Evolutionary conservation across 2,329 filamentous ascomycete genomes (phyloP).

Genomic region (Diaporthe citriasiana): DNA sequence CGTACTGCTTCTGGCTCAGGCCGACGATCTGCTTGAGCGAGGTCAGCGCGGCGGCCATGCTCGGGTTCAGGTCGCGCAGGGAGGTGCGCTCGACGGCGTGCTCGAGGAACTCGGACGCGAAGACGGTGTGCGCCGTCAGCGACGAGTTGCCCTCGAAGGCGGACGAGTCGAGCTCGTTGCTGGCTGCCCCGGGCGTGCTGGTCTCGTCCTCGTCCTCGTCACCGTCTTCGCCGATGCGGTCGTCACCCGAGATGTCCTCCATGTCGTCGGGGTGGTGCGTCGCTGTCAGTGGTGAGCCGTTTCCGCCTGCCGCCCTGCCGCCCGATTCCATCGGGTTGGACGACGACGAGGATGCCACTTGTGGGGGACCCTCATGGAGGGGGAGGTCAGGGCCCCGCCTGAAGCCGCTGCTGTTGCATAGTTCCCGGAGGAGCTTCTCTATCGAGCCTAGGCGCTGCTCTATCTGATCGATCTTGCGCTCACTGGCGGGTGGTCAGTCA

Average conservation of each 20-base stretch:
- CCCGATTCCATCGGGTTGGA: constrained; percentile 20
- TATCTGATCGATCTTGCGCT: constrained; percentile 67
- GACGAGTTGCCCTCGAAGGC: constrained; percentile 64
- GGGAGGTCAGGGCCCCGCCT: constrained; percentile 34
- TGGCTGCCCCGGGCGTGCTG: constrained; percentile 29
- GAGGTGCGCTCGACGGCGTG: constrained; percentile 64
- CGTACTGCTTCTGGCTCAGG: constrained; percentile 49
- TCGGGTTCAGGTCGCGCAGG: constrained; percentile 60
- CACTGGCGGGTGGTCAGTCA: constrained; percentile 53
- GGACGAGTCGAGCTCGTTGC: constrained; percentile 53
- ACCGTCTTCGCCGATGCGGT: constrained; percentile 44
- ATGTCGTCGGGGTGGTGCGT: constrained; percentile 5
- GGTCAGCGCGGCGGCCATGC: constrained; percentile 66
- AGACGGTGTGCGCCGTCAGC: constrained; percentile 65
- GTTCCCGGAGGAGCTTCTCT: constrained; percentile 58
- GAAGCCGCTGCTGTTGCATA: constrained; percentile 50
- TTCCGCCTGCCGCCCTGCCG: neutral
- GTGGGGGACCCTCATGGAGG: constrained; percentile 33
- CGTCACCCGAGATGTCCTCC: constrained; percentile 20
- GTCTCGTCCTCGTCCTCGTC: constrained; percentile 53
- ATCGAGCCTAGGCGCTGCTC: constrained; percentile 61
- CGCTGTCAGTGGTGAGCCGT: neutral
- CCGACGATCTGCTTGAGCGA: constrained; percentile 67
- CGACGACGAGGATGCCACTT: neutral
- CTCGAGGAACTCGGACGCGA: constrained; percentile 68